Percentiles rank a stretch among this genome's conserved stretches.
These are phyloP conservation scores for Yarrowia sp. DNA, from an alignment of 805 yeast species.

Conservation along the genomic window DNA sequence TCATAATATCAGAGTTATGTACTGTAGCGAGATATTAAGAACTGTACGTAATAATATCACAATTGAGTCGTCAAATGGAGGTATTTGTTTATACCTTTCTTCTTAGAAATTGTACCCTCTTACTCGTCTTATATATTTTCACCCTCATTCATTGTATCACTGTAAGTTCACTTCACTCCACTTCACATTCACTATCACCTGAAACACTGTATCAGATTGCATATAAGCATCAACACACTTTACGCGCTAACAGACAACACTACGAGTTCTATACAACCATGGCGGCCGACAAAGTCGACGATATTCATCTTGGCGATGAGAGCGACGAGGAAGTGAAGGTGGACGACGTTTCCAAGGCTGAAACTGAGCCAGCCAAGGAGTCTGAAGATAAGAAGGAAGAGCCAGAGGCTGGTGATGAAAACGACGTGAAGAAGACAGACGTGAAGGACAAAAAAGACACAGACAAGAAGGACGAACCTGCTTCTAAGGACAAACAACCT, in stretches of 20 bases:
- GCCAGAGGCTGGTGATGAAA: neutral
- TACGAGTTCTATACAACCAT: neutral
- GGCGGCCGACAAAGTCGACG: slow-evolving; percentile 5
- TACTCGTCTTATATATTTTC: neutral
- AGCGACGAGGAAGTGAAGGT: neutral
- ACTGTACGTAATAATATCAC: too few relatives aligned
- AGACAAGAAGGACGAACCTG: neutral
- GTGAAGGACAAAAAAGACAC: neutral
- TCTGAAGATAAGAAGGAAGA: neutral
- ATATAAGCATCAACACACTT: slow-evolving; percentile 4
- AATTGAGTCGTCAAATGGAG: too few relatives aligned
- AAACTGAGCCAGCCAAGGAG: neutral
- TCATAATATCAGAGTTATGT: too few relatives aligned
- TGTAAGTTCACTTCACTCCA: too few relatives aligned
- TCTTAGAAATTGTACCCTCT: too few relatives aligned
- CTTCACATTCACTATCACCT: neutral
- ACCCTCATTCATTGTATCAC: too few relatives aligned
- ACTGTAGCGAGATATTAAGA: too few relatives aligned
- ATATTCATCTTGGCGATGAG: slow-evolving; percentile 32
- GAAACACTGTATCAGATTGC: slow-evolving; percentile 14
- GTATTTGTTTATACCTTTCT: too few relatives aligned
- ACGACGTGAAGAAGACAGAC: neutral
- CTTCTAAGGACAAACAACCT: neutral
- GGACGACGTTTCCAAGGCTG: neutral
- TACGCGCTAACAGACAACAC: neutral